Evolutionary conservation across 305 asterid species (phyloP).

Genomic region (Fraxinus albicans): DNA sequence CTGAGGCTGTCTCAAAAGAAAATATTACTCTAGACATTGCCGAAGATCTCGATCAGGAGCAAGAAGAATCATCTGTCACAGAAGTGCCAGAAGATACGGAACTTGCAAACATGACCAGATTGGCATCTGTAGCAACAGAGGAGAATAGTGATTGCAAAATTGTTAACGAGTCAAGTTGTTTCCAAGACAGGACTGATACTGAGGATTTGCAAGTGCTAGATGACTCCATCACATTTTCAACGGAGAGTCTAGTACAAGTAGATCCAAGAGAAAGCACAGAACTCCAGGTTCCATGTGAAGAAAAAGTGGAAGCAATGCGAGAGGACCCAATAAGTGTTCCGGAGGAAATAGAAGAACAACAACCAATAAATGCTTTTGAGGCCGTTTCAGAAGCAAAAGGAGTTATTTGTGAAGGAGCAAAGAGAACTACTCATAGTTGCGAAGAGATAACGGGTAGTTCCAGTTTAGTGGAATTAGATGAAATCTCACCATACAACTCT

Average conservation of each 20-base stretch:
- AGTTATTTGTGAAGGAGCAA: conserved; percentile 18
- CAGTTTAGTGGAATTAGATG: conserved; percentile 19
- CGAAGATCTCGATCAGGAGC: conserved; percentile 26
- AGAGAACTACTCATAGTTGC: conserved; percentile 11
- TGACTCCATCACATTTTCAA: conserved; percentile 17
- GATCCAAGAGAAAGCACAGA: conserved; percentile 23
- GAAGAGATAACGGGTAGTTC: conserved; percentile 21
- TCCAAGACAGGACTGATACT: conserved; percentile 23
- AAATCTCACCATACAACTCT: conserved; percentile 16
- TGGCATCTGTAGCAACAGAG: conserved; percentile 31
- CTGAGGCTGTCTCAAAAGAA: conserved; percentile 25
- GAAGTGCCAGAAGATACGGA: conserved; percentile 32
- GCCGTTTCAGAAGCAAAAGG: conserved; percentile 26
- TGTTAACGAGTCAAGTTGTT: conserved; percentile 18
- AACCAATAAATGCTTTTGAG: conserved; percentile 19
- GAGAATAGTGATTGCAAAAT: conserved; percentile 17
- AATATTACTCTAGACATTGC: conserved; percentile 13
- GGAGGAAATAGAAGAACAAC: conserved; percentile 24
- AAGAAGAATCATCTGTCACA: conserved; percentile 26
- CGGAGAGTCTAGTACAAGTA: conserved; percentile 23
- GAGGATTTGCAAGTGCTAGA: conserved; percentile 22
- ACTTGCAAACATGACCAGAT: conserved; percentile 27
- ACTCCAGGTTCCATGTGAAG: conserved; percentile 22
- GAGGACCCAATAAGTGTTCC: conserved; percentile 16
- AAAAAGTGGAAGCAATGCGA: conserved; percentile 19